These are phyloP conservation scores for Fusarium sp. DNA, from an alignment of 2,329 filamentous ascomycete species.

Conservation along the genomic window DNA sequence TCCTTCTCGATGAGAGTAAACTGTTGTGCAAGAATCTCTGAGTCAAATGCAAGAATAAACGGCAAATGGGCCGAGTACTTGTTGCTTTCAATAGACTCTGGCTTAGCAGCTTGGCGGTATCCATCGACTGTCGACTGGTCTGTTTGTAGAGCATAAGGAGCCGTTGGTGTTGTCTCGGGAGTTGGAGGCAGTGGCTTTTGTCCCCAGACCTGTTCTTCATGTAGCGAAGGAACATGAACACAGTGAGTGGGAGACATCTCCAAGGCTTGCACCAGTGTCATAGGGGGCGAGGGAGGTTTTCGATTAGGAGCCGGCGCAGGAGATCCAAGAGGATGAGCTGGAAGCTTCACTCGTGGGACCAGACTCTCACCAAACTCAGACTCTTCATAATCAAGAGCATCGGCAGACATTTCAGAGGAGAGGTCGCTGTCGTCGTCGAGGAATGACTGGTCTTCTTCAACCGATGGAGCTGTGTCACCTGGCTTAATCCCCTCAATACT, in stretches of 20 bases:
- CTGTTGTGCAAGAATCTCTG: conserved; percentile 81
- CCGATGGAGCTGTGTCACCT: conserved; percentile 48
- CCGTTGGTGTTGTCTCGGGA: conserved; percentile 61
- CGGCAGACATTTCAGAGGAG: conserved; percentile 70
- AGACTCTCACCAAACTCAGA: conserved; percentile 45
- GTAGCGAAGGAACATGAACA: conserved; percentile 41
- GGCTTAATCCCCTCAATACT: conserved; percentile 60
- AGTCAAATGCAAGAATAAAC: conserved; percentile 84
- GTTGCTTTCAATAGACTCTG: conserved; percentile 46
- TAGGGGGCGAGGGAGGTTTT: conserved; percentile 46
- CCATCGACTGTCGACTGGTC: conserved; percentile 51
- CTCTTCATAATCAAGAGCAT: conserved; percentile 59
- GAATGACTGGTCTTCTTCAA: conserved; percentile 56
- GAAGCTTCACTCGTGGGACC: conserved; percentile 44
- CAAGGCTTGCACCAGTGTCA: conserved; percentile 44
- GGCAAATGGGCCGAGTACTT: conserved; percentile 73
- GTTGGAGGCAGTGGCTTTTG: conserved; percentile 52
- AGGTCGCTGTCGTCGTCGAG: conserved; percentile 67
- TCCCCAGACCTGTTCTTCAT: conserved; percentile 42
- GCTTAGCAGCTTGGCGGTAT: conserved; percentile 50
- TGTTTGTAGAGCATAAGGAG: conserved; percentile 50
- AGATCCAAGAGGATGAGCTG: conserved; percentile 51
- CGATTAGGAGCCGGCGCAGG: conserved; percentile 48
- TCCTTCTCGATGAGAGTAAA: conserved; percentile 89
- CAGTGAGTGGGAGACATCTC: conserved; percentile 44